Base-by-base conservation (phyloP, 768 basidiomycete genomes). In the Lepiota venenata region DNA sequence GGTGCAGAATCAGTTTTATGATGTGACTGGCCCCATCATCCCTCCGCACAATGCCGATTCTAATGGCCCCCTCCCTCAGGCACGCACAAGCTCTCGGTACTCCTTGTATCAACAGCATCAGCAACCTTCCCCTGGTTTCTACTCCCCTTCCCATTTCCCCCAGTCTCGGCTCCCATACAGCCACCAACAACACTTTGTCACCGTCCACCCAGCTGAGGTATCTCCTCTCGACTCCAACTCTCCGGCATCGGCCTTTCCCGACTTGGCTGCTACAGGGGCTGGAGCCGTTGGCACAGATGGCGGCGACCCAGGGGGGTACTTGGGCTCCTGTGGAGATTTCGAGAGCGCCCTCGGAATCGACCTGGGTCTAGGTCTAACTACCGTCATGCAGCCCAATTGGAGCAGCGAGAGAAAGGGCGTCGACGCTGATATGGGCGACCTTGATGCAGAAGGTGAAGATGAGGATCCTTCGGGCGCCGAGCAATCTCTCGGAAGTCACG, bases 161-260 rank as follows among this genome's bases (percentile, higher is more conserved):
- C 53, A 47, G 32, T 32, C 37, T 21, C 42, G 22, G 11, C 32
- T 47, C 46, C n/a, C 37, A 12, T 46, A 54, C 48, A 21, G 39
- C 46, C 57, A 50, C 25, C 47, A 44, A 16, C 45, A 43, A 29
- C 52, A 37, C 8, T 50, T 22, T 43, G 59, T 52, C 36, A 63
- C 62, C 27, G 61, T 67, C 18, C 64, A 63, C 50, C 65, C 66
- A 21, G 59, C 66, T 25, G 65, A 65, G 37, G 60, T 64, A 21
- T 63, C 65, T 44, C 65, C 67, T 35, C 60, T 57, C 32, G 63
- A 64, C 9, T 63, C 65, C 8, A 58, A 42, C 50, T 57, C 56
- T n/a, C 54, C 53, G 40, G 39, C 42, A 38, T 42, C 52, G 32
- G 40, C 40, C 37, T 50, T 39, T 38, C 44, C 37, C 2, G 48